Percentiles rank a stretch among this genome's conserved stretches.
Evolutionary conservation across 202 grass and related monocot species (phyloP).

Genomic region (Eragrostis tef): DNA sequence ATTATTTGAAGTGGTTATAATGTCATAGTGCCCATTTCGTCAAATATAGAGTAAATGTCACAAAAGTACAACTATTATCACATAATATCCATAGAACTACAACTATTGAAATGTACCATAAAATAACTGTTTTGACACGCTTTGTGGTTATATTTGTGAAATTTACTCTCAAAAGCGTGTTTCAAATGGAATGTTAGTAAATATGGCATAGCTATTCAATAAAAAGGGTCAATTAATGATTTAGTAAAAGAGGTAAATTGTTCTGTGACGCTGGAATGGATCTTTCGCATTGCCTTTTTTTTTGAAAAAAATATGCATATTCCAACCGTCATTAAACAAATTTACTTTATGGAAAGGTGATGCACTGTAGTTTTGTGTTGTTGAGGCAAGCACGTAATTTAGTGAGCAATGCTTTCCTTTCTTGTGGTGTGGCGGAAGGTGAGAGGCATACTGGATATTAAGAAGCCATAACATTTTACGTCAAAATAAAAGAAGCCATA

Average conservation of each 20-base stretch:
- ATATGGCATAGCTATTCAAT: neutral
- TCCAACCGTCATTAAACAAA: neutral
- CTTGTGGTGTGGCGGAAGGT: neutral
- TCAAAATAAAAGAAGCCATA: conserved; percentile 1
- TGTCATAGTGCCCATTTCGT: neutral
- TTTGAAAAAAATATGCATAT: neutral
- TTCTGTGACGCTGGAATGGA: neutral
- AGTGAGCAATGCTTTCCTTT: neutral
- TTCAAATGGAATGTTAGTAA: neutral
- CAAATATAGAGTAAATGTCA: neutral
- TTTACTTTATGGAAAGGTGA: neutral
- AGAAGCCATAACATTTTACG: too few relatives aligned
- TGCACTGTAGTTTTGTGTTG: neutral
- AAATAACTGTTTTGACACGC: neutral
- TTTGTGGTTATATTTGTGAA: neutral
- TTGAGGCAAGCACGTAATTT: neutral
- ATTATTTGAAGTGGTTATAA: neutral
- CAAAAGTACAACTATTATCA: neutral
- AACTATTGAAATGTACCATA: too few relatives aligned
- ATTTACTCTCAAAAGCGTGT: neutral
- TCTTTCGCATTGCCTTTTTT: neutral
- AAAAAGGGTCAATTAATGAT: neutral
- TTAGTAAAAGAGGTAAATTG: neutral
- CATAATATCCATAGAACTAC: neutral
- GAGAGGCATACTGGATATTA: neutral